Base-by-base conservation (phyloP, 495 filamentous ascomycete genomes). In the Daldinia childiae region DNA sequence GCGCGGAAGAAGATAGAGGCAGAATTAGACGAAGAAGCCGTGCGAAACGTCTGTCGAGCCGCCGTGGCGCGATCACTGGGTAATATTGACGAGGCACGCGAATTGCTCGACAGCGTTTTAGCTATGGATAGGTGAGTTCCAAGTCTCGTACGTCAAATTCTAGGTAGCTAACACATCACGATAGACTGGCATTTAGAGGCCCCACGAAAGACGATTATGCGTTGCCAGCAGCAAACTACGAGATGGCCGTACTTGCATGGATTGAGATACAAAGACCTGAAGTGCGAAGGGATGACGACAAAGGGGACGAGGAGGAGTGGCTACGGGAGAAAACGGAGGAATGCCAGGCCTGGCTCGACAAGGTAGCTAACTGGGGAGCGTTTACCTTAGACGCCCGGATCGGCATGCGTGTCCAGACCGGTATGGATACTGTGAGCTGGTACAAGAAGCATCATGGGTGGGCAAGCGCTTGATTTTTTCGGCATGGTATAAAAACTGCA, bases 351-450 rank as follows among this genome's bases (percentile, higher is more conserved):
- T 91, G 90, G 82, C 78, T 97, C 17, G 89, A 93, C 17, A 93
- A 93, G 80, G 91, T 91, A 24, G 88, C 90, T 19, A 87, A 82
- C 24, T 98, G 93, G 93, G 95, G 97, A 71, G 83, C 84, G 14
- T 98, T 92, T 76, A 89, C 95, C 51, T 83, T 98, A 36, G 96
- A 99, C 77, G 90, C 92, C 50, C 86, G 95, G 58, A 88, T 97
- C 58, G 92, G 93, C 27, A 82, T 97, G 78, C 92, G 94, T 71
- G 89, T 97, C 55, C 92, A 92, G 60, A 93, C 93, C 27, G 92
- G 88, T 1, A 77, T 91, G 73, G 90, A 93, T 72, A 95, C 91
- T 0, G 78, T 98, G n/a, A 86, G 82, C 64, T 91, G 90, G 79
- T 89, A 90, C 81, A 87, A 78, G 74, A 59, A 56, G 6, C 81